Percentiles rank a stretch among this genome's conserved stretches.
Evolutionary conservation across 2,329 filamentous ascomycete genomes (phyloP).

Genomic region (Furcasterigmium furcatum): DNA sequence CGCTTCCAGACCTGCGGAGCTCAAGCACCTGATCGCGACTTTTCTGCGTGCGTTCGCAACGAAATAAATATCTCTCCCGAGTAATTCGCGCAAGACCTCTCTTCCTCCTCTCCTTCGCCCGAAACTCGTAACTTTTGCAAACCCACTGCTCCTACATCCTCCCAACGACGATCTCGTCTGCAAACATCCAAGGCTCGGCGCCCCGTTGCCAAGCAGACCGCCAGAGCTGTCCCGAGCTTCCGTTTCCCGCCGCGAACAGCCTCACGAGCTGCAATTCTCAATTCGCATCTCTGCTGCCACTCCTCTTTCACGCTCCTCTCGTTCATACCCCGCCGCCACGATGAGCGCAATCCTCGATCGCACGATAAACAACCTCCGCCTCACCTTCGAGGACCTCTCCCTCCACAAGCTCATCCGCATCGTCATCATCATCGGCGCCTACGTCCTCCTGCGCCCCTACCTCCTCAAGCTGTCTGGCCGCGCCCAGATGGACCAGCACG

Average conservation of each 20-base stretch:
- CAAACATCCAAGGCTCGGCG: too few relatives aligned
- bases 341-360: conserved; percentile 7
- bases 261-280: too few relatives aligned
- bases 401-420: conserved; percentile 63
- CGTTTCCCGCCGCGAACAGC: too few relatives aligned
- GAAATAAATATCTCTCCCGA: background rate
- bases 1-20: conserved; percentile 3
- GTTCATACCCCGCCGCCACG: background rate
- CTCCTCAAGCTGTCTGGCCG: conserved; percentile 65
- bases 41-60: background rate
- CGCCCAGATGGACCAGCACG: conserved; percentile 60
- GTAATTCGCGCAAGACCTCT: background rate
- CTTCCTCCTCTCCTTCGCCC: background rate
- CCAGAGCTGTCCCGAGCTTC: too few relatives aligned
- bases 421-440: conserved; percentile 68
- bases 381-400: conserved; percentile 48
- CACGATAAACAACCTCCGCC: conserved; percentile 40
- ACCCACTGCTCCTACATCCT: background rate
- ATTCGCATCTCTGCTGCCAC: too few relatives aligned
- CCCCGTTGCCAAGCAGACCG: too few relatives aligned
- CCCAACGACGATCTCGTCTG: background rate
- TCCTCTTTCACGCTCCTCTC: background rate
- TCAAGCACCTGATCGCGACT: background rate
- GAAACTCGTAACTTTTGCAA: too few relatives aligned
- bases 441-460: conserved; percentile 71